phyloP scores from a whole-genome alignment of 352 stramenopile species.

The Globisporangium paroecandrum region DNA sequence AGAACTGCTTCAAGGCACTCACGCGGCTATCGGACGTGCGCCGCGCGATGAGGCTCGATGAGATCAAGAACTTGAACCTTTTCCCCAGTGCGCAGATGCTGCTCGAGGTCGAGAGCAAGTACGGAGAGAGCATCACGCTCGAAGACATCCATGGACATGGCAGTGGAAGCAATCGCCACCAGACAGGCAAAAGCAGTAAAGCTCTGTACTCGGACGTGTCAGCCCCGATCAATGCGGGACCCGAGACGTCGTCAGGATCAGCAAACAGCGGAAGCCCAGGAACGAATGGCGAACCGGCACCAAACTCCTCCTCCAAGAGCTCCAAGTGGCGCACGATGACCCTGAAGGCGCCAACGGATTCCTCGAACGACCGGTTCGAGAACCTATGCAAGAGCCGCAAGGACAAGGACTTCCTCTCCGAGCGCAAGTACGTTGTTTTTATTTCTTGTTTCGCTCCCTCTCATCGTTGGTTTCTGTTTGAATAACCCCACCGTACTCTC shows the following conservation, averaged over 20 bases:
- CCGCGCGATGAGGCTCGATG: slow-evolving; percentile 37
- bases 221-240: neutral
- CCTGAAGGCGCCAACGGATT: slow-evolving; percentile 74
- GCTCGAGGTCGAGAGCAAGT: slow-evolving; percentile 88
- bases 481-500: too few relatives aligned
- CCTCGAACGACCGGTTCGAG: slow-evolving; percentile 69
- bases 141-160: slow-evolving; percentile 77
- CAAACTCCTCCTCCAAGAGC: neutral
- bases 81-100: slow-evolving; percentile 80
- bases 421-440: slow-evolving; percentile 27
- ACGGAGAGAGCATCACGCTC: slow-evolving; percentile 88
- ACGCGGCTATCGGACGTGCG: slow-evolving; percentile 66
- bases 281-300: neutral
- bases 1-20: slow-evolving; percentile 78
- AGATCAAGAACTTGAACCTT: slow-evolving; percentile 60
- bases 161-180: too few relatives aligned
- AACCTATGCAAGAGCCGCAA: slow-evolving; percentile 35
- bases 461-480: neutral
- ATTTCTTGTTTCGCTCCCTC: neutral
- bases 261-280: slow-evolving; percentile 1
- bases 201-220: neutral
- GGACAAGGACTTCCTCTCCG: slow-evolving; percentile 58
- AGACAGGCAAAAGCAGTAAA: neutral
- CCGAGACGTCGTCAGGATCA: neutral
- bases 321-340: slow-evolving; percentile 15